Conservation (phyloP, 352 stramenopile genomes). For the Globisporangium camurandrum region DNA sequence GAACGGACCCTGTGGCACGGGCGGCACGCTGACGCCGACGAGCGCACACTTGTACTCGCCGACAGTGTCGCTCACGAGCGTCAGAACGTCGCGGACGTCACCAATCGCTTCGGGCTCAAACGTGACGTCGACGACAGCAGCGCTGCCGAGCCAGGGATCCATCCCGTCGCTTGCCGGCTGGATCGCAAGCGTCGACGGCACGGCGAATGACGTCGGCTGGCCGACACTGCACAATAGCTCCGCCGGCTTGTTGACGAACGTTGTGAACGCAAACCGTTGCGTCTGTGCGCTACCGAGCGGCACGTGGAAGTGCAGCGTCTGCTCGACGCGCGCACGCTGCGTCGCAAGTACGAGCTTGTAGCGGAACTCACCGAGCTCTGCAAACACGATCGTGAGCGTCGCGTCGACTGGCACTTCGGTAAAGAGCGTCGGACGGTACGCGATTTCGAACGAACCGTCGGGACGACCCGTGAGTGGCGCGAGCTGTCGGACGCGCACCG, state of each 20-base stretch:
- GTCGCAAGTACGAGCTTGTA: slow-evolving; percentile 79
- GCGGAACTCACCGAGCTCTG: slow-evolving; percentile 83
- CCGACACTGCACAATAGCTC: slow-evolving; percentile 56
- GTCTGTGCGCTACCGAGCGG: slow-evolving; percentile 68
- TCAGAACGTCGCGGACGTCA: slow-evolving; percentile 74
- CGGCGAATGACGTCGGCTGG: slow-evolving; percentile 63
- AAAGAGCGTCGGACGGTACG: slow-evolving; percentile 82
- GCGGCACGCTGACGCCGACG: slow-evolving; percentile 63
- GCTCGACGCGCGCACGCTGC: slow-evolving; percentile 56
- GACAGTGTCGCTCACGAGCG: slow-evolving; percentile 44
- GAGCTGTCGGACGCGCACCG: slow-evolving; percentile 64
- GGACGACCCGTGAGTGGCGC: slow-evolving; percentile 53
- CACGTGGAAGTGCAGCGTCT: slow-evolving; percentile 76
- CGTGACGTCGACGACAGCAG: slow-evolving; percentile 50
- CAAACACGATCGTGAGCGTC: slow-evolving; percentile 65
- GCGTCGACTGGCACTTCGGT: slow-evolving; percentile 32
- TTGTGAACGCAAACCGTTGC: slow-evolving; percentile 76
- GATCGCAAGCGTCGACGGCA: slow-evolving; percentile 36
- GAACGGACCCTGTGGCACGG: slow-evolving; percentile 81
- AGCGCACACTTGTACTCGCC: slow-evolving; percentile 85
- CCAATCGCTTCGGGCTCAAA: slow-evolving; percentile 89
- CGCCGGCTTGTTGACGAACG: slow-evolving; percentile 24
- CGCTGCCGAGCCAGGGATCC: slow-evolving; percentile 84
- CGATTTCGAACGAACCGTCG: slow-evolving; percentile 85
- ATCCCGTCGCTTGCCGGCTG: slow-evolving; percentile 32